Conservation (phyloP, 306 rosid genomes). For the Gynostemma pentaphyllum region DNA sequence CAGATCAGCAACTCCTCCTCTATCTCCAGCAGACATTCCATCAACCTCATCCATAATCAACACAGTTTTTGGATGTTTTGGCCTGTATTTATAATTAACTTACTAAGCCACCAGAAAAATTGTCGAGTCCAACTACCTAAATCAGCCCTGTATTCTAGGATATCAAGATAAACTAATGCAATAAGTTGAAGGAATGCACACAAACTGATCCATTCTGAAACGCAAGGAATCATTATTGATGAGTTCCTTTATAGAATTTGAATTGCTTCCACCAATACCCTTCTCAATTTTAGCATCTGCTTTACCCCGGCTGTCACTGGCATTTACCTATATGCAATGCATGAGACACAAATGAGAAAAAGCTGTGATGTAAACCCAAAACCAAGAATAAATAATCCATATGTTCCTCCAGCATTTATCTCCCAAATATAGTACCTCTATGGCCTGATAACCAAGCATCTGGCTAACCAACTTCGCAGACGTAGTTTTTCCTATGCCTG, state of each 20-base stretch:
- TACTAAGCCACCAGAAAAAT: constrained; percentile 6
- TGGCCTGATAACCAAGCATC: constrained; percentile 75
- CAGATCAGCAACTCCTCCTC: constrained; percentile 97
- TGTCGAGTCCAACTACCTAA: background rate
- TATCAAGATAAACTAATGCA: constrained; percentile 12
- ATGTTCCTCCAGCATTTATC: background rate
- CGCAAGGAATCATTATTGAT: constrained; percentile 53
- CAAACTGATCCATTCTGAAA: constrained; percentile 43
- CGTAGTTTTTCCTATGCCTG: constrained; percentile 97
- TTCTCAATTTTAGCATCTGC: constrained; percentile 81
- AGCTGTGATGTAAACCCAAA: background rate
- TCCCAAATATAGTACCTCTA: constrained; percentile 51
- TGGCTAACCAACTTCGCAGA: constrained; percentile 87
- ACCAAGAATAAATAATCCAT: background rate
- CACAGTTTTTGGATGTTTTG: constrained; percentile 61
- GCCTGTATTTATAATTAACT: constrained; percentile 38
- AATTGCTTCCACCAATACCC: constrained; percentile 87
- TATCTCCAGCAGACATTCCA: constrained; percentile 99
- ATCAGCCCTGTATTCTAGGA: background rate
- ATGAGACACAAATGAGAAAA: background rate
- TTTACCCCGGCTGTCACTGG: constrained; percentile 95
- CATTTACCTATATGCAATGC: constrained; percentile 63
- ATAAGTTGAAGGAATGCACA: constrained; percentile 9
- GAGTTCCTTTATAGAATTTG: constrained; percentile 81
- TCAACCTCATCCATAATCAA: constrained; percentile 98